Base-by-base conservation (phyloP, 345 rosid species). In the Euphorbia pulcherrima region DNA sequence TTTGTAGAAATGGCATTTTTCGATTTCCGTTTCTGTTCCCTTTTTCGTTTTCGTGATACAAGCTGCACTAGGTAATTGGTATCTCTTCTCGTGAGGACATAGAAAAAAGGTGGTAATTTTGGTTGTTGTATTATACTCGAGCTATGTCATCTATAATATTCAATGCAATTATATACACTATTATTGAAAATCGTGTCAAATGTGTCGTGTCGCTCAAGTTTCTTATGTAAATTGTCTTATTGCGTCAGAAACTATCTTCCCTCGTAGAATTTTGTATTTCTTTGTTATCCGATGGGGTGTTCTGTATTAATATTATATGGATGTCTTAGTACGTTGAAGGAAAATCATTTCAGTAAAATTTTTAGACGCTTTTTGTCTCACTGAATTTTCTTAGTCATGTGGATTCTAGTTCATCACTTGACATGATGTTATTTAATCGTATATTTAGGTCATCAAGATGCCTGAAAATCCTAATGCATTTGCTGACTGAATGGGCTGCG, bases 381-480 rank as follows among this genome's bases (percentile, higher is more conserved):
- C 23, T 3, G 14, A 48, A 48, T 33, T 7, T 60, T 12, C 60
- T 56, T 8, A 27, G 20, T n/a, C n/a, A n/a, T n/a, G n/a, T n/a
- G n/a, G n/a, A n/a, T n/a, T n/a, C n/a, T n/a, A n/a, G n/a, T n/a
- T n/a, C n/a, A n/a, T n/a, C n/a, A 2, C 13, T 57, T 41, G 41
- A 41, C 20, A 1, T 12, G 40, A 3, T 17, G 16, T 27, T 65
- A 20, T 10, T 46, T 55, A 57, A 27, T 20, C 39, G n/a, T 50
- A 27, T 74, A 13, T 70, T 27, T 78, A 91, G 99, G 89, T 94
- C 40, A 91, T 94, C 83, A 89, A 91, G 83, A 88, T 89, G 95
- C 96, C 99, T 5, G 97, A 96, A 60, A 94, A 94, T 80, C 99
- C 96, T 30, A 91, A 94, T 68, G 97, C 97, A 0, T 92, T 84